Conservation (phyloP, 2,329 filamentous ascomycete genomes). For the Aquanectria penicillioides region DNA sequence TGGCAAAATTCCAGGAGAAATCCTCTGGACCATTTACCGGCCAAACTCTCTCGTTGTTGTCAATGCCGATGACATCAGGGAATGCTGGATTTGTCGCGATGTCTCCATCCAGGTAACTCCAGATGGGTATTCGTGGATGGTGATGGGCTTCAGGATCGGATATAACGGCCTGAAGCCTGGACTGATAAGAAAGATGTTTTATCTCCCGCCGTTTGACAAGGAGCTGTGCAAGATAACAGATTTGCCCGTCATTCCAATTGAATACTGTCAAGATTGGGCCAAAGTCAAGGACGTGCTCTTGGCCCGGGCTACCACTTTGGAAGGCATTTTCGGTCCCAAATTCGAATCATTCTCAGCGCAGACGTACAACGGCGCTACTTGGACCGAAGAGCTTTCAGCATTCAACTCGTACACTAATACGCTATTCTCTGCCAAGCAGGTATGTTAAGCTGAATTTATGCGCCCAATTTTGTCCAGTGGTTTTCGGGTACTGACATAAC, state of each 20-base stretch:
- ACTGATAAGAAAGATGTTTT: neutral
- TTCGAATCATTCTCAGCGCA: conserved; percentile 4
- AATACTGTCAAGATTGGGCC: neutral
- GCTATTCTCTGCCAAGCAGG: neutral
- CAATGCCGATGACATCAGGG: neutral
- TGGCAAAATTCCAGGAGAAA: conserved; percentile 4
- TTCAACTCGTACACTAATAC: neutral
- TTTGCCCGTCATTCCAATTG: neutral
- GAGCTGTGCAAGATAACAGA: neutral
- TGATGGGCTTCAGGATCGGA: conserved; percentile 4
- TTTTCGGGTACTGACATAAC: neutral
- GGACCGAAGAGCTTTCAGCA: neutral
- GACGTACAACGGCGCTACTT: neutral
- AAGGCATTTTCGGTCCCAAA: neutral
- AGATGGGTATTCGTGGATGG: neutral
- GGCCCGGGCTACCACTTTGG: neutral
- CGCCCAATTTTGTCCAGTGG: neutral
- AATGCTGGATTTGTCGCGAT: conserved; percentile 13
- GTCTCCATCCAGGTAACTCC: neutral
- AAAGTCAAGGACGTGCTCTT: neutral
- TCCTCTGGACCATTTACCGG: conserved; percentile 14
- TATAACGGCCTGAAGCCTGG: conserved; percentile 1
- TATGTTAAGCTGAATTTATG: neutral
- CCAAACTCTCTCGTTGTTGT: conserved; percentile 7
- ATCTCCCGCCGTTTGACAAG: neutral